Evolutionary conservation across 164 flowering plant genomes (phyloP).

Genomic region (Vitis cinerea): DNA sequence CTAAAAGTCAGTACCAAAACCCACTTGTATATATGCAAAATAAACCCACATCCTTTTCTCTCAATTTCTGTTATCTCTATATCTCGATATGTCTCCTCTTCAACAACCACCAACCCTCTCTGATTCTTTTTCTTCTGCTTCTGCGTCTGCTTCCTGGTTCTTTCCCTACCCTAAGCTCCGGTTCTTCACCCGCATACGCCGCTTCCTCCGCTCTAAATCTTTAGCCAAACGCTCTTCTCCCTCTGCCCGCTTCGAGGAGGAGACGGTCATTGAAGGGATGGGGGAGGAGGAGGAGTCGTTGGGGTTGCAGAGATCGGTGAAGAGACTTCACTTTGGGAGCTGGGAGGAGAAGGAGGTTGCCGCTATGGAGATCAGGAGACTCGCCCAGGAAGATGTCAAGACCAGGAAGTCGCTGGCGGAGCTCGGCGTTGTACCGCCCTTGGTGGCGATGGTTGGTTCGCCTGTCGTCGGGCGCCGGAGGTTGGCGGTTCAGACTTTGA

Average conservation of each 20-base stretch:
- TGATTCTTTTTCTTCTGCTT: conserved; percentile 12
- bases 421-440: conserved; percentile 75
- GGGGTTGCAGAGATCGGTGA: conserved; percentile 68
- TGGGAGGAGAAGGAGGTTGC: conserved; percentile 70
- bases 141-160: conserved; percentile 25
- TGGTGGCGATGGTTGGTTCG: conserved; percentile 69
- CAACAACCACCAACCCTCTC: conserved; percentile 21
- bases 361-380: conserved; percentile 49
- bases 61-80: neutral
- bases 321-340: conserved; percentile 79
- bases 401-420: conserved; percentile 56
- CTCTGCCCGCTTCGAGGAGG: conserved; percentile 11
- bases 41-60: neutral
- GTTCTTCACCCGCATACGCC: conserved; percentile 50
- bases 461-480: conserved; percentile 35
- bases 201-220: conserved; percentile 35
- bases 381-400: conserved; percentile 48
- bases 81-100: neutral
- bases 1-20: neutral
- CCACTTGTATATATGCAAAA: neutral
- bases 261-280: neutral
- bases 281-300: conserved; percentile 17
- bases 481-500: conserved; percentile 62
- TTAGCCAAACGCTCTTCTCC: conserved; percentile 17
- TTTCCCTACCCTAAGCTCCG: conserved; percentile 36